Conservation (phyloP, 805 yeast species). For the Lipomyces sp. region DNA sequence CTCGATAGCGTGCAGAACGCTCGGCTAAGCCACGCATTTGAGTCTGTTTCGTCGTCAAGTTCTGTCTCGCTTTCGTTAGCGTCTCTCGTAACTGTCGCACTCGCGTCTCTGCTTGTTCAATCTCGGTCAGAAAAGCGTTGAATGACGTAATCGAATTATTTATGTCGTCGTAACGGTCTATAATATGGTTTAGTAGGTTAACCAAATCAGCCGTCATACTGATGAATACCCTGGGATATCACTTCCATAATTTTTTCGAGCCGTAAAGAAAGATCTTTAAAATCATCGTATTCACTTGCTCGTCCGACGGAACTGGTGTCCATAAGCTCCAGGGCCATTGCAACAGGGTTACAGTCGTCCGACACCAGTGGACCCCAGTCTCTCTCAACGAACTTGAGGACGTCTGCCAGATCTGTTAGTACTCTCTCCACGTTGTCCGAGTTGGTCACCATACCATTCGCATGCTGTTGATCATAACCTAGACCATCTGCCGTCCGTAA, state of each 20-base stretch:
- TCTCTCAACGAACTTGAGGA: conserved; percentile 45
- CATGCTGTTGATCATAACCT: background rate
- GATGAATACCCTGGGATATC: conserved; percentile 64
- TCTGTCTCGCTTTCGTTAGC: conserved; percentile 55
- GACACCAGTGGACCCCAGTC: conserved; percentile 58
- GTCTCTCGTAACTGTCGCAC: conserved; percentile 55
- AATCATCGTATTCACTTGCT: conserved; percentile 73
- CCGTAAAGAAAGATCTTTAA: conserved; percentile 60
- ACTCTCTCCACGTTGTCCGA: background rate
- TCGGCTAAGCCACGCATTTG: conserved; percentile 67
- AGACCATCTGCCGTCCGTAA: conserved; percentile 7
- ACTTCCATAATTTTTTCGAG: conserved; percentile 62
- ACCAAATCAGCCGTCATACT: background rate
- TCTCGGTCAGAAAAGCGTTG: conserved; percentile 65
- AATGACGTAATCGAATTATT: conserved; percentile 86
- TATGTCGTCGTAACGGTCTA: conserved; percentile 74
- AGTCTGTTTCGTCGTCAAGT: conserved; percentile 60
- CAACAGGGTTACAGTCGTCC: conserved; percentile 76
- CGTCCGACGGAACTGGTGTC: conserved; percentile 92
- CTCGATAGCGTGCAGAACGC: conserved; percentile 63
- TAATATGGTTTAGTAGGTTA: background rate
- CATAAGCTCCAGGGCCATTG: conserved; percentile 76
- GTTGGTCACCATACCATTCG: background rate
- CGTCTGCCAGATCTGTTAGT: conserved; percentile 21
- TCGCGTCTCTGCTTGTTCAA: conserved; percentile 68